A percentile compares a stretch with the other conserved stretches of the same genome.
phyloP scores from a whole-genome alignment of 768 basidiomycete species.

The Tephrocybe sp. region DNA sequence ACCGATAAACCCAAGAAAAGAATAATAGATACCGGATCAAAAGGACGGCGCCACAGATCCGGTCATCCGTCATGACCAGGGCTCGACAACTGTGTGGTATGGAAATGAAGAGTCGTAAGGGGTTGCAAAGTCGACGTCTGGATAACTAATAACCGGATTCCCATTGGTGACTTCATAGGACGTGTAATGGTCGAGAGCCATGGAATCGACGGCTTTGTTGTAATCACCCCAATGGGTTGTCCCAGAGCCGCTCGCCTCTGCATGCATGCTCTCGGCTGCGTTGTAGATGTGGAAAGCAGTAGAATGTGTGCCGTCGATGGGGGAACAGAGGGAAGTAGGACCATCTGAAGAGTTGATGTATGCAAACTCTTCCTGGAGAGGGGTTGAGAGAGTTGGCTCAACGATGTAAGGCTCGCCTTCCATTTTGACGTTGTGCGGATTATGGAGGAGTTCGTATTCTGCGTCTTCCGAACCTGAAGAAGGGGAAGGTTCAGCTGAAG shows the following conservation, averaged over 20 bases:
- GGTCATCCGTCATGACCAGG: slow-evolving; percentile 12
- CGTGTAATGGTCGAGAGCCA: slow-evolving; percentile 14
- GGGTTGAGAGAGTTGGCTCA: slow-evolving; percentile 12
- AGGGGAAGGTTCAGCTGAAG: slow-evolving; percentile 29
- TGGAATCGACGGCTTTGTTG: slow-evolving; percentile 15
- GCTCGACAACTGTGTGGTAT: slow-evolving; percentile 14
- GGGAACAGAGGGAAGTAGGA: slow-evolving; percentile 30
- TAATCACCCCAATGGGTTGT: slow-evolving; percentile 23
- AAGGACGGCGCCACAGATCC: background rate
- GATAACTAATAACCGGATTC: slow-evolving; percentile 15
- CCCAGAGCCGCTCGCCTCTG: slow-evolving; percentile 23
- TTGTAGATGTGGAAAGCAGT: slow-evolving; percentile 15
- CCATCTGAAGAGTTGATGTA: slow-evolving; percentile 23
- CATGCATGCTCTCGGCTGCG: slow-evolving; percentile 9
- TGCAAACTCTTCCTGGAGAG: slow-evolving; percentile 27
- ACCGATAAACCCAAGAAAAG: background rate
- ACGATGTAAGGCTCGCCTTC: slow-evolving; percentile 16
- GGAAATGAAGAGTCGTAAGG: slow-evolving; percentile 12
- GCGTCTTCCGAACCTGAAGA: slow-evolving; percentile 22
- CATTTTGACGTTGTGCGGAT: slow-evolving; percentile 9
- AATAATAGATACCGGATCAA: background rate
- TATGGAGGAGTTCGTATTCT: slow-evolving; percentile 11
- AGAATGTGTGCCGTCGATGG: slow-evolving; percentile 23
- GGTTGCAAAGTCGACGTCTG: slow-evolving; percentile 15
- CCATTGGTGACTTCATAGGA: slow-evolving; percentile 10